Conservation (phyloP, 305 asterid species). For the Caryopteris hybrid region DNA sequence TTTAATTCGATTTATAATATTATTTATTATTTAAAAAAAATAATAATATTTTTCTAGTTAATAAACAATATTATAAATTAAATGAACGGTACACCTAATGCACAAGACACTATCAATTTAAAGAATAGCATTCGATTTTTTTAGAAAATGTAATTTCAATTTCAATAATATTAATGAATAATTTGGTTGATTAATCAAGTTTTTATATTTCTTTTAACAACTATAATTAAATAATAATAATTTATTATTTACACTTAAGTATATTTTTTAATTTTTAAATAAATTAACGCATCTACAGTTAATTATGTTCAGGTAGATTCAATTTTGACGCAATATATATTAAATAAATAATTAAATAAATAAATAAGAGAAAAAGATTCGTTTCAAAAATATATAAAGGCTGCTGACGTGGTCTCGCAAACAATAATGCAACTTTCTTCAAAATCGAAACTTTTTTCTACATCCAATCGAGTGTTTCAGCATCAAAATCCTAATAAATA, state of each 20-base stretch:
- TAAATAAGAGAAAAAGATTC: not conserved
- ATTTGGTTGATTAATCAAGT: too few relatives aligned
- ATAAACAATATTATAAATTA: too few relatives aligned
- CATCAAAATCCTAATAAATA: not conserved
- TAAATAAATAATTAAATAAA: not conserved
- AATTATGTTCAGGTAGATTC: not conserved
- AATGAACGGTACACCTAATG: too few relatives aligned
- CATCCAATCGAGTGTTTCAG: not conserved
- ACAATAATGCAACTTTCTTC: slow-evolving; percentile 35
- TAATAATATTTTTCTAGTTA: too few relatives aligned
- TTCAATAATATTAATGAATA: too few relatives aligned
- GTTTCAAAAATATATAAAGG: not conserved
- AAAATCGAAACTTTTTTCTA: not conserved
- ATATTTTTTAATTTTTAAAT: too few relatives aligned
- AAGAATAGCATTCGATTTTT: too few relatives aligned
- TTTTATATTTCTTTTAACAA: too few relatives aligned
- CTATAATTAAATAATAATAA: not conserved
- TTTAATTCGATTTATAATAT: too few relatives aligned
- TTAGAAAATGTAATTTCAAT: too few relatives aligned
- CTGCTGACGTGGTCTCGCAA: slow-evolving; percentile 21
- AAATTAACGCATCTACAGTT: not conserved
- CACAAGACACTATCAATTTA: too few relatives aligned
- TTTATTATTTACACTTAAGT: not conserved
- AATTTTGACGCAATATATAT: not conserved
- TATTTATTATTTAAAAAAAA: too few relatives aligned